Evolutionary conservation across 2,329 filamentous ascomycete species (phyloP), one percentile per base, ranked within the genome.

Genomic region (Colletotrichum sp.): DNA sequence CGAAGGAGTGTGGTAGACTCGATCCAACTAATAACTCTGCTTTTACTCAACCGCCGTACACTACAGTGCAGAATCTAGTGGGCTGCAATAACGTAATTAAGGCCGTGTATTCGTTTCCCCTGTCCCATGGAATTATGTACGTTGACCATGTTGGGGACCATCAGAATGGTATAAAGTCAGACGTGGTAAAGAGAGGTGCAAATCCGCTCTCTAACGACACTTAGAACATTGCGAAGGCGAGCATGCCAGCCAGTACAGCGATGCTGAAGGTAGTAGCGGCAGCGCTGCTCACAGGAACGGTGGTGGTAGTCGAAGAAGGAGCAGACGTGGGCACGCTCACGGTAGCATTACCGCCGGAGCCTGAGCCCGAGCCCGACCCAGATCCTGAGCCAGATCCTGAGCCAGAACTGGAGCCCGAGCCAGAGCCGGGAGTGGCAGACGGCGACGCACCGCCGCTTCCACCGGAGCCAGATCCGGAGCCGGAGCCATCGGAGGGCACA

Each of bases 321-420:
- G 9, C 36, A 56, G 43, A 38, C 8, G 71, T 71, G 6, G 71
- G 58, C 36, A 32, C 34, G 28, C 79, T 77, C 32, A 72, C 69
- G 43, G 76, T 60, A 24, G 73, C 76, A 60, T 75, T 69, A 77
- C 66, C 73, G 68, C 74, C 62, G 16, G 55, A 38, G 34, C 79
- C 73, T 9, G 36, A 38, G 36, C 36, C 36, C 4, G 36, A 38
- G 36, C 36, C 36, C 15, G 36, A 38, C 28, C 71, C 71, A 18
- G 81, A 79, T 66, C 80, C 78, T n/a, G 83, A 79, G 78, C 78
- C 77, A 43, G 78, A 67, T 69, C 76, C 56, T 65, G 79, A 77
- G 21, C 79, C 66, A 6, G 70, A 67, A 30, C 70, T 71, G 13
- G 73, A 64, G 52, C 72, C 64, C n/a, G 70, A 65, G 36, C 70